Evolutionary conservation across 441 rosid genomes (phyloP), one percentile per base, ranked within the genome.

Genomic region (Bruguiera hainesii): DNA sequence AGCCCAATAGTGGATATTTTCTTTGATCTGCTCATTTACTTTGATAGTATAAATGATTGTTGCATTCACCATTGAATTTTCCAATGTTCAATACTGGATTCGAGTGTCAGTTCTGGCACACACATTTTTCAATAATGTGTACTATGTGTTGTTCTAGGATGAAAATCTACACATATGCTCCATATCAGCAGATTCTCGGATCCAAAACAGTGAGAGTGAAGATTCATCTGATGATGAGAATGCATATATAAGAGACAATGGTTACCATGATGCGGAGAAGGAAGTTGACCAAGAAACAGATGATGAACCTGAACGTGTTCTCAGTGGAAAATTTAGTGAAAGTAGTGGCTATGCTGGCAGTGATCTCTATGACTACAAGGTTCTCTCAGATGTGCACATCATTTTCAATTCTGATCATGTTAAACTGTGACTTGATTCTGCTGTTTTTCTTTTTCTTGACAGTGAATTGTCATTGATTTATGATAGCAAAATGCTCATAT

Each of bases 341-440:
- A 91, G 94, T 79, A 95, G 98, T 61, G 87, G 90, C 61, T 89
- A 76, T 75, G 90, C 90, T 67, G 91, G 87, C 80, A 83, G 88
- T 58, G 98, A 95, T 88, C 89, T 88, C 61, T 94, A 89, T 72
- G 96, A 91, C 74, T 89, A 89, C 73, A 95, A 91, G 99, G 99
- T 90, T 71, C 73, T 72, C 63, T 64, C 70, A 4, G n/a, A 50
- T 37, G 53, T 70, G 23, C 56, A 50, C 53, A 19, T n/a, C 19
- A 50, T 50, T 16, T 49, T 50, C 9, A 50, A 63, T 62, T n/a
- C 63, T 33, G 50, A n/a, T 37, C 70, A 59, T 66, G 19, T 31
- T 61, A 62, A n/a, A 29, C 13, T 60, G 7, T 5, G 18, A 19
- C 29, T 8, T 48, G 9, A 46, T 39, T 56, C n/a, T n/a, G 55